Percentiles rank a stretch among this genome's conserved stretches.
phyloP scores from a whole-genome alignment of 345 rosid species.

The Dovyalis caffra region DNA sequence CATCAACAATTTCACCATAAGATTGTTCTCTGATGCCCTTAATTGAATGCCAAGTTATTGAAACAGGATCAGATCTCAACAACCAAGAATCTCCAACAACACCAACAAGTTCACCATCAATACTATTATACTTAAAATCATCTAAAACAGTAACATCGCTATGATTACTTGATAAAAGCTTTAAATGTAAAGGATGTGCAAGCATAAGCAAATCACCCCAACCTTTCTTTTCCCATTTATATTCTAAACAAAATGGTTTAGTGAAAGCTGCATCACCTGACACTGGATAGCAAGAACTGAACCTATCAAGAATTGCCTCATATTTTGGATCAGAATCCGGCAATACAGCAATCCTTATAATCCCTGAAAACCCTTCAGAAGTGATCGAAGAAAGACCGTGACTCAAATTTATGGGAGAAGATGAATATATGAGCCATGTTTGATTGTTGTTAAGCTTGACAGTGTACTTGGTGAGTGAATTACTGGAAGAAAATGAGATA shows the following conservation, averaged over 20 bases:
- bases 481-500: conserved; percentile 47
- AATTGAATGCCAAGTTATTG: conserved; percentile 87
- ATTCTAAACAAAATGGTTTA: conserved; percentile 69
- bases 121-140: conserved; percentile 55
- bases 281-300: conserved; percentile 74
- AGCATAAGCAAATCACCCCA: conserved; percentile 89
- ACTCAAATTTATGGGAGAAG: conserved; percentile 56
- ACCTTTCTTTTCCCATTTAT: conserved; percentile 83
- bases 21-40: conserved; percentile 57
- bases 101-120: conserved; percentile 90
- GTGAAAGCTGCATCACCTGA: conserved; percentile 73
- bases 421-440: conserved; percentile 79
- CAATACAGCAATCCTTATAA: conserved; percentile 55
- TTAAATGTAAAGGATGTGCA: conserved; percentile 85
- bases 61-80: conserved; percentile 52
- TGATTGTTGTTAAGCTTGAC: conserved; percentile 69
- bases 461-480: conserved; percentile 57
- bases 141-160: conserved; percentile 50
- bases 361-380: conserved; percentile 56
- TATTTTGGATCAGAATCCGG: conserved; percentile 42
- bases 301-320: conserved; percentile 68
- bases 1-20: conserved; percentile 52
- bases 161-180: conserved; percentile 44
- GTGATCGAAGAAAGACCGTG: conserved; percentile 45
- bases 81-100: conserved; percentile 83